Evolutionary conservation across 192 early-diverging fungal species (phyloP), one percentile per base, ranked within the genome.

Genomic region (Obelidium mucronatum): DNA sequence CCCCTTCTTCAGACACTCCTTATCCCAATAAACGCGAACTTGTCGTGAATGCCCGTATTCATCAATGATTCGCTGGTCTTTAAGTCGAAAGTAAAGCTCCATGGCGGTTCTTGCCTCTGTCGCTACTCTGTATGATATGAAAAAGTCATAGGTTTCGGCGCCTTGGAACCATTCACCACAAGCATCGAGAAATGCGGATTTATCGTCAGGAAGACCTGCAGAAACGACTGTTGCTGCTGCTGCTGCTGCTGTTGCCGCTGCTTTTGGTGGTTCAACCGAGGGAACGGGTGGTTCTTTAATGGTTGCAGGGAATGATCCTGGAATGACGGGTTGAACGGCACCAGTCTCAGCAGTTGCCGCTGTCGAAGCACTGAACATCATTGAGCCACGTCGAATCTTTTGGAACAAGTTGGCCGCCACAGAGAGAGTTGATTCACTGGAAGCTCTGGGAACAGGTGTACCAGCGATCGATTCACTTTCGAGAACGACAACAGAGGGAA

Each of bases 91-190:
- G 62, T 75, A 75, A 1, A 79, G 62, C 13, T 79, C 78, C 59
- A 63, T 74, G 0, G 78, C 78, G 0, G 71, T 28, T 15, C 33
- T 13, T 11, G 74, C 55, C 13, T 79, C 78, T 6, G 75, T 26
- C 15, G 69, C 39, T 0, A 76, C 71, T 8, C 72, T 40, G 63
- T 78, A 78, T 24, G 78, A 79, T 30, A 79, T 79, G 72, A 79
- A 79, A 55, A 79, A 74, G 61, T 79, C 78, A 48, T 79, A 75
- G 0, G 55, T 75, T 31, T 79, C 40, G 17, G 74, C n/a, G 8
- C 13, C 17, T 67, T 53, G 52, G 28, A 76, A 58, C 74, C 74
- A 76, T 1, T 28, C 63, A 26, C 64, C 52, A 24, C 55, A 42
- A 6, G 66, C 74, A 24, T 5, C 31, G 24, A 76, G 3, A 68